Percentiles rank a stretch among this genome's conserved stretches.
Conservation (phyloP, 2,329 filamentous ascomycete genomes). For the Cordyceps tenuipes region DNA sequence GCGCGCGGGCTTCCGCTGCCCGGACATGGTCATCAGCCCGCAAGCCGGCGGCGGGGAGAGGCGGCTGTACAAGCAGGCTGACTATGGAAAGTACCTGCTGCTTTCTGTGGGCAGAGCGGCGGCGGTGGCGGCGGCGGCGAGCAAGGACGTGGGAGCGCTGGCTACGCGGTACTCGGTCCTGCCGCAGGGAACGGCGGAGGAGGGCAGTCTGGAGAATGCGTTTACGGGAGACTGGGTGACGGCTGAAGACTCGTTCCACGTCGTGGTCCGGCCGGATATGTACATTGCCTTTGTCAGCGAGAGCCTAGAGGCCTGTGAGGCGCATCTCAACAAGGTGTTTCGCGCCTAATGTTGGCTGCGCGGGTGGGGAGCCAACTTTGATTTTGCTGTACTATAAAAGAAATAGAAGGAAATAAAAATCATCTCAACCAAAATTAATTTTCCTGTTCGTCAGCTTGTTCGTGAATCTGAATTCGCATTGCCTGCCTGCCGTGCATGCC, state of each 20-base stretch:
- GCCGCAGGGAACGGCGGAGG: not conserved
- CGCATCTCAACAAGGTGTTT: not conserved
- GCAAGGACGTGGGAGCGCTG: not conserved
- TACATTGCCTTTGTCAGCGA: constrained; percentile 23
- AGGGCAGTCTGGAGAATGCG: constrained; percentile 7
- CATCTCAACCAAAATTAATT: no score
- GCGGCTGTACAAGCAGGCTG: constrained; percentile 24
- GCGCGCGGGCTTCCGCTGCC: constrained; percentile 30
- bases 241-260: constrained; percentile 20
- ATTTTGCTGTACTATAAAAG: not conserved
- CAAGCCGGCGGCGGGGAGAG: constrained; percentile 13
- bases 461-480: no score
- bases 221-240: constrained; percentile 25
- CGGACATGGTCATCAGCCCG: constrained; percentile 25
- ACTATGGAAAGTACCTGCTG: constrained; percentile 26
- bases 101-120: constrained; percentile 18
- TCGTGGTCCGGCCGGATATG: constrained; percentile 33
- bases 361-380: not conserved
- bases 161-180: constrained; percentile 4
- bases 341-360: not conserved
- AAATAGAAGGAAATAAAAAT: not conserved
- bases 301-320: not conserved
- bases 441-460: no score
- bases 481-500: no score
- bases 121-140: no score